Evolutionary conservation across 495 filamentous ascomycete genomes (phyloP), one percentile per base, ranked within the genome.

Genomic region (Penicillium roqueforti): DNA sequence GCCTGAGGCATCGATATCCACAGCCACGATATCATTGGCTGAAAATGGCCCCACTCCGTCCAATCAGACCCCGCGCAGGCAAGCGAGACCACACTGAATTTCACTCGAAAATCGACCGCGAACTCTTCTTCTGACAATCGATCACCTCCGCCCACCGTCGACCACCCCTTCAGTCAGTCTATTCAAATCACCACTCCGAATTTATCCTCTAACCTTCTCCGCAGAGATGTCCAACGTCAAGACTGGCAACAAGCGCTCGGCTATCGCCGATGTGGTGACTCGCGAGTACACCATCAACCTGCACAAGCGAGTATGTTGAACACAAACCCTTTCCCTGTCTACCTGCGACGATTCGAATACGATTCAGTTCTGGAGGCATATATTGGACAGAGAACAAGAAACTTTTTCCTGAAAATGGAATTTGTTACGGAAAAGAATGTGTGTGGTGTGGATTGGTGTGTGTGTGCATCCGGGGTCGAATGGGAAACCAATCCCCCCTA

Each of bases 201-300:
- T 25, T 29, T 4, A 31, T 6, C 22, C 28, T 25, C 61, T 68
- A 62, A 70, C 62, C 51, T 25, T 16, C n/a, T 44, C 31, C 3
- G 32, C 68, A 85, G 80, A 81, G 82, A 92, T 91, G 88, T 87
- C 87, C 79, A 82, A 82, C 71, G 67, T 69, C 64, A 66, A 70
- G 51, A 64, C 81, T 62, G 82, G 78, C 73, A 95, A 95, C 86
- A 79, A 79, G 68, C 88, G 92, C 70, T 96, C 91, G 71, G 93
- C 93, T 77, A 95, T 97, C 74, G 87, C 88, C 70, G 92, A 97
- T 77, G 95, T 97, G 67, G 93, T 99, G 70, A 85, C 93, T 55
- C 91, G 93, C 83, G 95, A 99, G 82, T 99, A 97, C 85, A 99
- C 93, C 74, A 99, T 99, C 83, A 92, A 99, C 84, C 79, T 99